Evolutionary conservation across 208 protist species (phyloP).

Genomic region (Leishmania major): DNA sequence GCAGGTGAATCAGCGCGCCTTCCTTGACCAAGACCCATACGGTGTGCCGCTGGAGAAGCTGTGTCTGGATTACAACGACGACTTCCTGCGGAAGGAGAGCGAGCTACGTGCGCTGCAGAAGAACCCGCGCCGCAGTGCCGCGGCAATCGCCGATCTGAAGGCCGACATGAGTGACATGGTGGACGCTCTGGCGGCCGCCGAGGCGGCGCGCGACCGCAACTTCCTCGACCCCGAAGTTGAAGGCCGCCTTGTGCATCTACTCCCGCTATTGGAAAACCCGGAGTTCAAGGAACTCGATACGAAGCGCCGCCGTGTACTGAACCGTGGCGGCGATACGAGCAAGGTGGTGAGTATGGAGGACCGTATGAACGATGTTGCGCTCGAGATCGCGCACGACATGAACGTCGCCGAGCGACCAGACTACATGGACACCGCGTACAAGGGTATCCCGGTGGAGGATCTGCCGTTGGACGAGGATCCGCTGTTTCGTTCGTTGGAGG

Average conservation of each 20-base stretch:
- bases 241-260: slow-evolving; percentile 50
- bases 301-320: slow-evolving; percentile 55
- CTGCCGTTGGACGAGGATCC: slow-evolving; percentile 72
- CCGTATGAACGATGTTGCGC: slow-evolving; percentile 66
- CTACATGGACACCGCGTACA: slow-evolving; percentile 55
- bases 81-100: slow-evolving; percentile 50
- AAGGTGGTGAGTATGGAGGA: slow-evolving; percentile 63
- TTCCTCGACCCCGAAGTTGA: slow-evolving; percentile 72
- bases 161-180: slow-evolving; percentile 50
- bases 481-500: slow-evolving; percentile 55
- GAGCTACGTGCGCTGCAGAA: slow-evolving; percentile 59
- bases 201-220: slow-evolving; percentile 49
- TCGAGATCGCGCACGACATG: slow-evolving; percentile 66
- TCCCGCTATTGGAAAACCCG: slow-evolving; percentile 57
- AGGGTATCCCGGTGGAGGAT: slow-evolving; percentile 57
- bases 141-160: slow-evolving; percentile 53
- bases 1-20: slow-evolving; percentile 46
- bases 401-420: slow-evolving; percentile 69
- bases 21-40: slow-evolving; percentile 65
- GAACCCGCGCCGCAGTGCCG: slow-evolving; percentile 51
- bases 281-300: slow-evolving; percentile 67
- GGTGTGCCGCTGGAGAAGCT: slow-evolving; percentile 72
- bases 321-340: slow-evolving; percentile 32
- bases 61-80: slow-evolving; percentile 65
- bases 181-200: slow-evolving; percentile 42